A percentile compares a stretch with the other conserved stretches of the same genome.
Conservation (phyloP, 768 basidiomycete species). For the Tricholoma hemisulphureum region DNA sequence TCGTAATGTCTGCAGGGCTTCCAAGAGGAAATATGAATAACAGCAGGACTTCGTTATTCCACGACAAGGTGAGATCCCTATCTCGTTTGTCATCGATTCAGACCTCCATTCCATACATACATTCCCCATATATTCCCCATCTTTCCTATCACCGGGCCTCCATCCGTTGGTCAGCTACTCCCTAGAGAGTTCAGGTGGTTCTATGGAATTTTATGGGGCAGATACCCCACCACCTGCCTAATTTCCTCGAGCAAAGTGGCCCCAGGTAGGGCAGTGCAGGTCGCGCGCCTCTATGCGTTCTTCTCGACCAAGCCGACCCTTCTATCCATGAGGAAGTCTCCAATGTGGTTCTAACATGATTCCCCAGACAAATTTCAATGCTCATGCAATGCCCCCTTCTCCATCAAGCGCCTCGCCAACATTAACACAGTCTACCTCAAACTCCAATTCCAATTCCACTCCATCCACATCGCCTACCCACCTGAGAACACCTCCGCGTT, state of each 20-base stretch:
- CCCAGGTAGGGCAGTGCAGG: conserved; percentile 2
- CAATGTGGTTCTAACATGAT: background rate
- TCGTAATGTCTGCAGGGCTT: conserved; percentile 11
- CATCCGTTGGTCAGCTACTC: background rate
- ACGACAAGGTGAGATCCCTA: conserved; percentile 11
- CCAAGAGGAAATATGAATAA: conserved; percentile 7
- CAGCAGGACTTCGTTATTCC: conserved; percentile 1
- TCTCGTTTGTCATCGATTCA: background rate
- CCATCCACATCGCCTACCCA: conserved; percentile 42
- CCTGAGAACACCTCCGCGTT: conserved; percentile 44
- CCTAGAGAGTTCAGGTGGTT: background rate
- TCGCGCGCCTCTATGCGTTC: background rate
- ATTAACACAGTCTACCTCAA: conserved; percentile 41
- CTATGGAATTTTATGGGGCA: background rate
- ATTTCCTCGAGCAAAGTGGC: background rate
- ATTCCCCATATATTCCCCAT: background rate
- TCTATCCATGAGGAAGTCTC: background rate
- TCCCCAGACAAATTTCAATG: conserved; percentile 25
- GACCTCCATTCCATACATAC: background rate
- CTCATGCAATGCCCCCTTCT: conserved; percentile 30
- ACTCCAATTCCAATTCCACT: conserved; percentile 32
- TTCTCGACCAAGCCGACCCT: background rate
- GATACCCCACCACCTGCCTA: background rate
- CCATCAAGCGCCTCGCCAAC: conserved; percentile 38
- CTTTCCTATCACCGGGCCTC: background rate